Evolutionary conservation across 805 yeast genomes (phyloP), one percentile per base, ranked within the genome.

Genomic region (Schwanniomyces vanrijiae): DNA sequence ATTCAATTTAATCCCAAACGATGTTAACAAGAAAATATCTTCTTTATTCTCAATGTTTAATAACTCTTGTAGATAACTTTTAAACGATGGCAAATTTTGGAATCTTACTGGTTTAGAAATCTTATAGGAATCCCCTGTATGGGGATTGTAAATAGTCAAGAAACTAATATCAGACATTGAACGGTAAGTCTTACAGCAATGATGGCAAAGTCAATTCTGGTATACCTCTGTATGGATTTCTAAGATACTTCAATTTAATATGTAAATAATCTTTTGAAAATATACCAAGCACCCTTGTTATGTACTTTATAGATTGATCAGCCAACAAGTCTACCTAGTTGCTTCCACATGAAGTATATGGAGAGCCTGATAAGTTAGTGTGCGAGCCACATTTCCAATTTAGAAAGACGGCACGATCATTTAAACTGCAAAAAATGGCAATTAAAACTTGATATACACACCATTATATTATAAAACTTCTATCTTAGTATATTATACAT

Each of bases 1-100:
- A 60, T 78, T 82, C 51, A 86, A 68, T 55, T 78, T 81, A 40
- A 80, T 74, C 0, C 91, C 91, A 60, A 78, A 83, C 1, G 90
- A 81, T 2, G 90, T 76, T 33, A 86, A 63, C 11, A 86, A 65
- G 52, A 86, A 71, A n/a, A 72, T 52, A 49, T 69, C 60, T 13
- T 66, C 75, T 1, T 43, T 45, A 37, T 52, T 52, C 16, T 56
- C 65, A 13, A 61, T 54, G 2, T 60, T 52, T 43, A 72, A 67
- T 28, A 59, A 45, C 43, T 66, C 68, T 31, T 52, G 54, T 10
- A 73, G 29, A 43, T 54, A 65, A 5, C 44, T 49, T 45, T 71
- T 73, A 53, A 73, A 65, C 14, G 60, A 62, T 4, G 46, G 49
- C 33, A 70, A 44, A n/a, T 62, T 60, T 42, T 69, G 73, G 49